A percentile compares a stretch with the other conserved stretches of the same genome.
These are phyloP conservation scores for Infundibulicybe gibba DNA, from an alignment of 768 basidiomycete genomes.

Conservation along the genomic window DNA sequence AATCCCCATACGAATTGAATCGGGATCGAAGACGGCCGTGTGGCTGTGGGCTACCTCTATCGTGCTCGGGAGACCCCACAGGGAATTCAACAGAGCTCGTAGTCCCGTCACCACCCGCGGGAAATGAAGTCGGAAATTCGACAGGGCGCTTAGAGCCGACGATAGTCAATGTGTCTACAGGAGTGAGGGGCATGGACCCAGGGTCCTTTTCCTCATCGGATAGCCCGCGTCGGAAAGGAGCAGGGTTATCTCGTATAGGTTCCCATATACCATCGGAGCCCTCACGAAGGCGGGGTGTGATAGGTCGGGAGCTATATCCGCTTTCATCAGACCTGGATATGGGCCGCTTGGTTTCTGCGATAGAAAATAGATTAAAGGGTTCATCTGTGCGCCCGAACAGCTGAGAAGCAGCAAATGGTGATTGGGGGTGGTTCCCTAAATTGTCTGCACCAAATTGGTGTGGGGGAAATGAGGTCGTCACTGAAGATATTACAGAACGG, in stretches of 20 bases:
- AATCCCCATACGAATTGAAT: constrained; percentile 72
- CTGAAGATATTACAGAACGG: constrained; percentile 73
- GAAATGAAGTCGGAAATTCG: constrained; percentile 52
- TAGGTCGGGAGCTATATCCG: constrained; percentile 45
- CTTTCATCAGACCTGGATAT: constrained; percentile 52
- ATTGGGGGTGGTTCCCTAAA: constrained; percentile 58
- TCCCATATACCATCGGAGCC: constrained; percentile 46
- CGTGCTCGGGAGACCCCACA: constrained; percentile 69
- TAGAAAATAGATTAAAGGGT: constrained; percentile 78
- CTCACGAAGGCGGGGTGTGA: constrained; percentile 40
- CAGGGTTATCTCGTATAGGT: constrained; percentile 50
- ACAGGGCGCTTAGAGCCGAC: constrained; percentile 49
- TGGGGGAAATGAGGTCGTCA: constrained; percentile 62
- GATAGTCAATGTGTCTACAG: constrained; percentile 40
- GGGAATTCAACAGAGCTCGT: constrained; percentile 82
- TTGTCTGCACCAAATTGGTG: constrained; percentile 64
- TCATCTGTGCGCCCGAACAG: constrained; percentile 78
- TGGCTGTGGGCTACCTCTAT: constrained; percentile 53
- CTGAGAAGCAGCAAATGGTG: constrained; percentile 85
- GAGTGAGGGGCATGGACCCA: constrained; percentile 28
- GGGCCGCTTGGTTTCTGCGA: constrained; percentile 67
- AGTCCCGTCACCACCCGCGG: constrained; percentile 46
- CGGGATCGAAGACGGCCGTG: constrained; percentile 49
- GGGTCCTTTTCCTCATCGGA: constrained; percentile 75
- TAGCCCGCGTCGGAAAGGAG: constrained; percentile 73